Percentiles rank a stretch among this genome's conserved stretches.
Conservation (phyloP, 441 rosid genomes). For the Manihot esculenta region DNA sequence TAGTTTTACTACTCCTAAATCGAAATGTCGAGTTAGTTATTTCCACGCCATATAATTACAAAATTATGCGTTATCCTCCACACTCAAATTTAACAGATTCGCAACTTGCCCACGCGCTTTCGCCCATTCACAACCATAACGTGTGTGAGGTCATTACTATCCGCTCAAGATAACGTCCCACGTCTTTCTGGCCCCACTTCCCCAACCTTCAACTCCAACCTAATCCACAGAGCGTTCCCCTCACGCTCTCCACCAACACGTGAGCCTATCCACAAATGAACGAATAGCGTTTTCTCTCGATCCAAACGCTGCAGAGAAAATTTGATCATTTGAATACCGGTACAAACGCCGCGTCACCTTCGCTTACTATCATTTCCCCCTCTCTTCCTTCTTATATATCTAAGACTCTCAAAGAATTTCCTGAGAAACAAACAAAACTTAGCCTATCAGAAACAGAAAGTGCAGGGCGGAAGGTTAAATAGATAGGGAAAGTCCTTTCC, state of each 20-base stretch:
- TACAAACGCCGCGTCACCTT: constrained; percentile 24
- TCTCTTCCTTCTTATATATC: not conserved
- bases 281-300: constrained; percentile 8
- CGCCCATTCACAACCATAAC: not conserved
- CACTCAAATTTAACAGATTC: not conserved
- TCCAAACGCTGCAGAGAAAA: constrained; percentile 21
- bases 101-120: constrained; percentile 19
- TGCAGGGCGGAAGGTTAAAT: not conserved
- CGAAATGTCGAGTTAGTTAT: constrained; percentile 1
- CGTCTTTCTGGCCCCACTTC: constrained; percentile 23
- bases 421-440: constrained; percentile 33
- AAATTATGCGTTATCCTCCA: not conserved
- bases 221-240: constrained; percentile 14
- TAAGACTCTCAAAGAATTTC: constrained; percentile 21
- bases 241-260: constrained; percentile 6
- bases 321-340: not conserved
- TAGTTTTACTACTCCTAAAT: too few species aligned
- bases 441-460: constrained; percentile 17
- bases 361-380: not conserved
- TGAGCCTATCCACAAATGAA: not conserved
- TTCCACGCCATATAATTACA: constrained; percentile 2
- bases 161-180: constrained; percentile 28
- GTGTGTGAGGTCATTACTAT: constrained; percentile 3
- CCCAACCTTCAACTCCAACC: not conserved
- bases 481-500: constrained; percentile 17